Evolutionary conservation across 352 stramenopile species (phyloP), one percentile per base, ranked within the genome.

Genomic region (Phytophthora fragariaefolia): DNA sequence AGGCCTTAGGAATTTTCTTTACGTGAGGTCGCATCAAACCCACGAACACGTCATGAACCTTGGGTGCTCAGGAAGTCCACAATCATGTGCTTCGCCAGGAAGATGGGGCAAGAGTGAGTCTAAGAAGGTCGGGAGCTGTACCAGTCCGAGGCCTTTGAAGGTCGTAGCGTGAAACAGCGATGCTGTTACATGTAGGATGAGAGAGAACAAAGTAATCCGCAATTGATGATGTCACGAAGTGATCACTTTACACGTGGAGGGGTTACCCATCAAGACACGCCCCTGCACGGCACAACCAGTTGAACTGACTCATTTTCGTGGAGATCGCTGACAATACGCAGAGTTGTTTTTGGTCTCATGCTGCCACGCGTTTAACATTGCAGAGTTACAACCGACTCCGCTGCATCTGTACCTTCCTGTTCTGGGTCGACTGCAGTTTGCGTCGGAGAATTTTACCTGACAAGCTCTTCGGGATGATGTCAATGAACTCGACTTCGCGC

Each of bases 151-250:
- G 12, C 87, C 91, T 65, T 87, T 89, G 36, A 18, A 90, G 30
- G 90, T 76, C 24, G 77, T 77, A 56, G 90, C 82, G 42, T 98
- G 74, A 26, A 96, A 70, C 17, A 93, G 80, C 20, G 87, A 74
- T 7, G 84, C 71, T 27, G 87, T 90, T 69, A n/a, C n/a, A n/a
- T n/a, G n/a, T n/a, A 97, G 98, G 52, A 98, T 98, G 66, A 98
- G 96, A 79, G 97, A 98, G 62, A 98, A 97, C 26, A 94, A 58
- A 34, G 10, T 45, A 65, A 49, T 65, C 18, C 43, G 18, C 32
- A 58, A 48, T 28, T 64, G 32, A 50, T 50, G 32, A 15, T 45
- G 36, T n/a, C 36, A 45, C 36, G 15, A 45, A 23, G 38, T 23
- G 38, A 45, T 22, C 17, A n/a, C 17, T 23, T 45, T n/a, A 45